Percentiles rank a stretch among this genome's conserved stretches.
These are phyloP conservation scores for Plasmodium reichenowi DNA, from an alignment of 169 alveolate genomes.

Conservation along the genomic window DNA sequence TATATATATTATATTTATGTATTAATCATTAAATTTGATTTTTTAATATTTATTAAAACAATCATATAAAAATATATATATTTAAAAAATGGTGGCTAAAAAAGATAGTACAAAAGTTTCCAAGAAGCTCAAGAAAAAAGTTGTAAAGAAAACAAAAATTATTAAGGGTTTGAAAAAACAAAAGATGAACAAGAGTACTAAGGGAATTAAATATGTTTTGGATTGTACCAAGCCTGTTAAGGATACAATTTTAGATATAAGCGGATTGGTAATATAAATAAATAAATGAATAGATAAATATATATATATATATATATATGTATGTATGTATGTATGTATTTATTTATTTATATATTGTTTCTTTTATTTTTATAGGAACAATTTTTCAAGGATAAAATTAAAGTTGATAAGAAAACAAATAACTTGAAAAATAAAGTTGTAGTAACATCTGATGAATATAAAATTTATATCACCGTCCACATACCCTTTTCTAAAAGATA, in stretches of 20 bases:
- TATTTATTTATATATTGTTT: background rate
- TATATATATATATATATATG: background rate
- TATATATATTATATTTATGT: too few species aligned
- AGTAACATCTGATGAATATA: conserved; percentile 92
- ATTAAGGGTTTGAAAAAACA: conserved; percentile 28
- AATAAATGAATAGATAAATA: too few species aligned
- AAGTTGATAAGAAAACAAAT: conserved; percentile 97
- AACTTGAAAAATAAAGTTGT: conserved; percentile 94
- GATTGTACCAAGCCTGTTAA: conserved; percentile 96
- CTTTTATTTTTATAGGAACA: conserved; percentile 87
- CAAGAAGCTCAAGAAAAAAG: conserved; percentile 50
- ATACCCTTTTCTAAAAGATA: conserved; percentile 98
- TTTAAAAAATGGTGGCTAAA: conserved; percentile 48
- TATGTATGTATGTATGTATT: conserved; percentile 13
- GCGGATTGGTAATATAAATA: conserved; percentile 85
- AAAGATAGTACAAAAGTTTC: conserved; percentile 24
- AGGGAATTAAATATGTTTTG: conserved; percentile 78
- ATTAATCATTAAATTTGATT: too few species aligned
- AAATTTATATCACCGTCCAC: conserved; percentile 93
- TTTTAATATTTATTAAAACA: too few species aligned
- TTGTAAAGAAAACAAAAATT: conserved; percentile 23
- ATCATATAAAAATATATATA: too few species aligned
- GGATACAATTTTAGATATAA: conserved; percentile 93
- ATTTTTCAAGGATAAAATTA: conserved; percentile 94
- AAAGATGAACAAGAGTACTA: conserved; percentile 39